Conservation (phyloP, 352 stramenopile genomes). For the Albugo laibachii region DNA sequence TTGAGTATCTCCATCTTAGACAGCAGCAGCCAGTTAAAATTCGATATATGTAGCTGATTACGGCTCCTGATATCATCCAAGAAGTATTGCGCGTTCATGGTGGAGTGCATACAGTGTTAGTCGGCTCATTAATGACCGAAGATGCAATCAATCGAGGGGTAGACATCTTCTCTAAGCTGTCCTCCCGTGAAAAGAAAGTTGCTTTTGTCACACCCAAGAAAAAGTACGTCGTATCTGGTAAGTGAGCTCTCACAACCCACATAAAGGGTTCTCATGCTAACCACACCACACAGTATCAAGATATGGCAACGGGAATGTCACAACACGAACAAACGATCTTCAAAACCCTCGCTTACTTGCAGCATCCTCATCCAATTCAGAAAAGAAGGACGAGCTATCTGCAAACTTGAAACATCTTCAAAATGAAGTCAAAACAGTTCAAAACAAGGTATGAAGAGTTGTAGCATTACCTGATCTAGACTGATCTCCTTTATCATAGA, state of each 20-base stretch:
- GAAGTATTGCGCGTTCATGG: constrained; percentile 46
- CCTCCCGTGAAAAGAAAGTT: constrained; percentile 30
- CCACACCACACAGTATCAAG: constrained; percentile 33
- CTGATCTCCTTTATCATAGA: constrained; percentile 10
- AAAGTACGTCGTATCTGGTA: constrained; percentile 70
- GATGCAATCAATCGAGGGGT: constrained; percentile 48
- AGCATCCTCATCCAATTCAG: constrained; percentile 55
- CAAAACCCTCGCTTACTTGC: constrained; percentile 40
- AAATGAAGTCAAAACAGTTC: constrained; percentile 15
- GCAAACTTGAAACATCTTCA: constrained; percentile 20
- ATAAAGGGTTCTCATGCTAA: background rate
- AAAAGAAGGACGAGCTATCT: constrained; percentile 47
- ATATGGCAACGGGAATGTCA: constrained; percentile 65
- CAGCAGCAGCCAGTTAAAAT: background rate
- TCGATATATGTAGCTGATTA: constrained; percentile 27
- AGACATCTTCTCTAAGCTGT: constrained; percentile 39
- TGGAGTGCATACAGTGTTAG: constrained; percentile 57
- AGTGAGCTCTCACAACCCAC: background rate
- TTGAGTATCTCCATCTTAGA: background rate
- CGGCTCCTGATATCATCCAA: constrained; percentile 60
- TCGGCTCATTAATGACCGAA: constrained; percentile 52
- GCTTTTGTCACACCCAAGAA: constrained; percentile 70
- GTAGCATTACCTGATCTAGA: background rate
- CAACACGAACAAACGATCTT: constrained; percentile 69
- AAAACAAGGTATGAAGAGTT: constrained; percentile 22